Base-by-base conservation (phyloP, 2,329 filamentous ascomycete genomes). In the Pestalotiopsis sp. region DNA sequence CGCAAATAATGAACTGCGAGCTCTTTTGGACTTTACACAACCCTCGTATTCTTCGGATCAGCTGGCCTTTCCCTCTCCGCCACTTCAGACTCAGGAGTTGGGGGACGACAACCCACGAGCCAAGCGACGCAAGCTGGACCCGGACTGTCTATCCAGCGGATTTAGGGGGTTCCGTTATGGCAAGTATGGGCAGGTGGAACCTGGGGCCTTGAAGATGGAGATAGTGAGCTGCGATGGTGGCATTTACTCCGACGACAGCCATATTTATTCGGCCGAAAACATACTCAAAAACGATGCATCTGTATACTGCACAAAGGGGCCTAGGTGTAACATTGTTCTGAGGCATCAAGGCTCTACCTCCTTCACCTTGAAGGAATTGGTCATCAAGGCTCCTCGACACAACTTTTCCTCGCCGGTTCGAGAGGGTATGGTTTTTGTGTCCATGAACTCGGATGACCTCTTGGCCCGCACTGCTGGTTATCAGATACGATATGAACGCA, bases 251-350 rank as follows among this genome's bases (percentile, higher is more conserved):
- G 90, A 91, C 70, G 88, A 91, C 81, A 84, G 67, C 81, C 84
- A 74, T 31, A 74, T 73, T 12, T 93, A 93, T 71, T 87, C 87
- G 13, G 90, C 91, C 23, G 93, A 95, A 73, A 97, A 97, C 77
- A 91, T 98, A 36, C 85, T 98, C 70, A 90, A 88, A 73, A 91
- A 95, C 77, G 93, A 98, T 79, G 85, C 86, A 68, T 93, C 92
- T 12, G 93, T 97, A 2, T 98, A 98, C 77, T 97, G 94, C 80
- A 97, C 94, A 49, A 93, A 95, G 78, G 91, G 90, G n/a, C 92
- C 92, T 70, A 88, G 90, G 68, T 98, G 94, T 82, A 97, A 97
- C 76, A 89, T 98, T 73, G 85, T 98, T 13, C 81, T 98, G 68
- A 89, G 90, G 69, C 95, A 98, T 78, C 90, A 92, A 72, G 94